Evolutionary conservation across 768 basidiomycete genomes (phyloP).

Genomic region (Boletus fagicola): DNA sequence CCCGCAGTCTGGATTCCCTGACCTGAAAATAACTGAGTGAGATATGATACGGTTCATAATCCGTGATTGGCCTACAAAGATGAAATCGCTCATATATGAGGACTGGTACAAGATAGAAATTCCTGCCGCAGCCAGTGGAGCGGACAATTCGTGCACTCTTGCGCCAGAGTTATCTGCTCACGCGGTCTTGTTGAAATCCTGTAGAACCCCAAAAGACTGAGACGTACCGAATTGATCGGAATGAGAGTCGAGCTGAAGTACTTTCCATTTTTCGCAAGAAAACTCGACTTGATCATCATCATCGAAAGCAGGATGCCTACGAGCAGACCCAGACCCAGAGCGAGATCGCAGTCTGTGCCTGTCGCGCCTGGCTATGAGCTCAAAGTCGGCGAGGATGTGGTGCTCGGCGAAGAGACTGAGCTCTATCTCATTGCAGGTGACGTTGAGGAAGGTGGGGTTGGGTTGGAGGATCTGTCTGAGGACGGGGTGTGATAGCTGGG

Average conservation of each 20-base stretch:
- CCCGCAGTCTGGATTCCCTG: constrained; percentile 60
- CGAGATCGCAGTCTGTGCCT: constrained; percentile 44
- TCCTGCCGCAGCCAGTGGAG: constrained; percentile 70
- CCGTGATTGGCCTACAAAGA: constrained; percentile 54
- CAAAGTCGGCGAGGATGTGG: constrained; percentile 55
- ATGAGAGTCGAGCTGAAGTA: constrained; percentile 80
- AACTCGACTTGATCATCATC: constrained; percentile 58
- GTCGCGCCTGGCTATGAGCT: constrained; percentile 57
- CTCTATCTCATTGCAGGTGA: constrained; percentile 78
- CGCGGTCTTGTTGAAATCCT: constrained; percentile 7
- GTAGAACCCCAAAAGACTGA: not conserved
- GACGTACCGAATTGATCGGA: constrained; percentile 62
- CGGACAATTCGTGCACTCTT: constrained; percentile 72
- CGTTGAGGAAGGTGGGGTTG: constrained; percentile 64
- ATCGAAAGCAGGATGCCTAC: constrained; percentile 21
- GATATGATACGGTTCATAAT: not conserved
- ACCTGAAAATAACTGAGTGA: constrained; percentile 43
- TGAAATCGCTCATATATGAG: constrained; percentile 80
- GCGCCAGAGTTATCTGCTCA: constrained; percentile 63
- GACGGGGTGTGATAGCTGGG: constrained; percentile 55
- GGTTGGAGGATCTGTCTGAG: constrained; percentile 70
- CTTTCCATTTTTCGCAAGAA: constrained; percentile 73
- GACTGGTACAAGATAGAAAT: constrained; percentile 83
- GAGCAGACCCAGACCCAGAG: constrained; percentile 37
- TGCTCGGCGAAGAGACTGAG: constrained; percentile 72